These are phyloP conservation scores for Ogataea hybrid DNA, from an alignment of 1,139 yeast species.

Conservation along the genomic window DNA sequence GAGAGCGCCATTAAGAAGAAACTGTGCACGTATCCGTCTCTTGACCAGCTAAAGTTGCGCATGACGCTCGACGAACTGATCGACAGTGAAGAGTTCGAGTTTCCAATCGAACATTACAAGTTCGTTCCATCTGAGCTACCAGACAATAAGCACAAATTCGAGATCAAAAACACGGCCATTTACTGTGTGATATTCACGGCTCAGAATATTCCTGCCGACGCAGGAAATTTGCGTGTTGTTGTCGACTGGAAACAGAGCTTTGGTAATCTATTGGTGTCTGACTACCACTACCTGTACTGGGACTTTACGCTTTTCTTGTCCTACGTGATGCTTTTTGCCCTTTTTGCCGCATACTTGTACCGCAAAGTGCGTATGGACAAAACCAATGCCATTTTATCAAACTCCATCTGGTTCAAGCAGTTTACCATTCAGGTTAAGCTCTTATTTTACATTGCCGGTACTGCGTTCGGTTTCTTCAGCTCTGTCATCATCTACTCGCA, in stretches of 20 bases:
- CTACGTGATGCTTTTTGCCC: constrained; percentile 18
- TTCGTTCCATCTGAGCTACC: constrained; percentile 9
- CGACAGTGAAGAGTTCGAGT: constrained; percentile 12
- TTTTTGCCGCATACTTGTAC: constrained; percentile 18
- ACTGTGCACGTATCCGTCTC: constrained; percentile 23
- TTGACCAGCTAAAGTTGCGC: constrained; percentile 10
- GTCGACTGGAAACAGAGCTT: constrained; percentile 32
- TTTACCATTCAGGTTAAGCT: constrained; percentile 29
- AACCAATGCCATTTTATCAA: constrained; percentile 21
- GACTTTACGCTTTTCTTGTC: constrained; percentile 21
- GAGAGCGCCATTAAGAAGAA: constrained; percentile 23
- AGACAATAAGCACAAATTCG: constrained; percentile 13
- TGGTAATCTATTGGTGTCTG: constrained; percentile 29
- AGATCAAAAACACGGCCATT: constrained; percentile 20
- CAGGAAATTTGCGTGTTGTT: constrained; percentile 10
- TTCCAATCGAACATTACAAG: constrained; percentile 21
- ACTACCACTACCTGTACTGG: constrained; percentile 27
- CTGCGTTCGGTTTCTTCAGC: constrained; percentile 20
- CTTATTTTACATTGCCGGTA: constrained; percentile 23
- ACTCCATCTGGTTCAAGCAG: constrained; percentile 17
- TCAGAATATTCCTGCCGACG: constrained; percentile 18
- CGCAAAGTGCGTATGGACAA: constrained; percentile 17
- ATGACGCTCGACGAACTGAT: constrained; percentile 21
- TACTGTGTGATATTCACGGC: constrained; percentile 28
- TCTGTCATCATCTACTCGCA: constrained; percentile 20